Percentiles rank a stretch among this genome's conserved stretches.
Conservation (phyloP, 2,329 filamentous ascomycete genomes). For the Eurotiales sp. region DNA sequence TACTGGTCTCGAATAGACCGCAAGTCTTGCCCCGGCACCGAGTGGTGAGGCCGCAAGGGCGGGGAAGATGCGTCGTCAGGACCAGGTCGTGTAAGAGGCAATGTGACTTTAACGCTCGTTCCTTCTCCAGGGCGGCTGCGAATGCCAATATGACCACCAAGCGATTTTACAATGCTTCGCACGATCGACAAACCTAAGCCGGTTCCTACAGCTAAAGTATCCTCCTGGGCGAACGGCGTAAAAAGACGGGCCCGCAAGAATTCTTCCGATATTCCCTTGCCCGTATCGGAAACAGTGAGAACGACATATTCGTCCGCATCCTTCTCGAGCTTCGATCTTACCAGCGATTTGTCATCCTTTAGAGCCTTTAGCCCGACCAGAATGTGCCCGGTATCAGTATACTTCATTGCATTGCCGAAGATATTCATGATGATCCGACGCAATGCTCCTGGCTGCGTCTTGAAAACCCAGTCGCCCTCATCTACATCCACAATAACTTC, state of each 20-base stretch:
- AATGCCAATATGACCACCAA: constrained; percentile 59
- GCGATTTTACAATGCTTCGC: constrained; percentile 55
- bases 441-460: constrained; percentile 53
- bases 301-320: constrained; percentile 32
- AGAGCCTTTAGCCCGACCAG: constrained; percentile 38
- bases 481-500: constrained; percentile 54
- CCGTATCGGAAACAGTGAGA: constrained; percentile 59
- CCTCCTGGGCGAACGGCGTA: constrained; percentile 57
- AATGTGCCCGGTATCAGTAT: constrained; percentile 53
- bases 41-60: constrained; percentile 19
- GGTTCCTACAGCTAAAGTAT: constrained; percentile 49
- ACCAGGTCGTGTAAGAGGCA: constrained; percentile 38
- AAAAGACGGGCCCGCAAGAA: constrained; percentile 60
- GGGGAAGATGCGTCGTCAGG: constrained; percentile 23
- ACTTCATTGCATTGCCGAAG: constrained; percentile 61
- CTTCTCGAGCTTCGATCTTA: constrained; percentile 19
- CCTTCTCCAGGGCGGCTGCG: constrained; percentile 52
- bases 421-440: constrained; percentile 60
- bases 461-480: constrained; percentile 50
- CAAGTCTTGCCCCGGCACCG: constrained; percentile 22
- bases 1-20: constrained; percentile 25
- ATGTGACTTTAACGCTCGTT: constrained; percentile 51
- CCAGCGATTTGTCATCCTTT: constrained; percentile 26
- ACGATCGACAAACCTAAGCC: constrained; percentile 63
- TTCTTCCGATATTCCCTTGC: constrained; percentile 61